A percentile compares a stretch with the other conserved stretches of the same genome.
These are phyloP conservation scores for Podaxis sp. DNA, from an alignment of 768 basidiomycete genomes.

Conservation along the genomic window DNA sequence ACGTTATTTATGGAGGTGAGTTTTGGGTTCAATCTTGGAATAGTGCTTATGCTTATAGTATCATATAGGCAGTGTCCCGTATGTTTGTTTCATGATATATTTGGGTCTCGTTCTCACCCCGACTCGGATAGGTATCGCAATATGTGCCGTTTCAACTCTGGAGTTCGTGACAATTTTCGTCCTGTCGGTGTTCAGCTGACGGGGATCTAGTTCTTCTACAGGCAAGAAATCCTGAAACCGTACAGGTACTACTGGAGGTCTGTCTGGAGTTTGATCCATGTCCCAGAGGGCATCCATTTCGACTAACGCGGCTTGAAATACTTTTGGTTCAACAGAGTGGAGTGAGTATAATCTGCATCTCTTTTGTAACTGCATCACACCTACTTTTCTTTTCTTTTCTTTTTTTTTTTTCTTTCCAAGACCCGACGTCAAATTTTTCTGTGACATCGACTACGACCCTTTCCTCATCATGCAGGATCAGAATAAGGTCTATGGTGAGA, in stretches of 20 bases:
- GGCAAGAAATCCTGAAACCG: conserved; percentile 71
- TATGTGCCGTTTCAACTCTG: conserved; percentile 97
- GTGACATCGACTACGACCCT: conserved; percentile 83
- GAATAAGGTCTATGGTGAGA: conserved; percentile 77
- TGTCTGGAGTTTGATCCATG: conserved; percentile 5
- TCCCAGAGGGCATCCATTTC: not conserved
- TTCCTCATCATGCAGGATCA: conserved; percentile 86
- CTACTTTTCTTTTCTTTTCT: not conserved
- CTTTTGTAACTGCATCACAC: not conserved
- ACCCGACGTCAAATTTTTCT: conserved; percentile 85
- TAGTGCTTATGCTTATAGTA: conserved; percentile 3
- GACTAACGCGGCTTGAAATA: not conserved
- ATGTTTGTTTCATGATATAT: conserved; percentile 23
- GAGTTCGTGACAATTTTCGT: conserved; percentile 45
- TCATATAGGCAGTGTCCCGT: conserved; percentile 69
- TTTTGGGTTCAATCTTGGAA: conserved; percentile 11
- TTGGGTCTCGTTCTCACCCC: not conserved
- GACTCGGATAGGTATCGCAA: conserved; percentile 63
- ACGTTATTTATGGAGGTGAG: conserved; percentile 66
- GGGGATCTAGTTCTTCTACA: conserved; percentile 70
- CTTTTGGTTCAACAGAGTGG: conserved; percentile 29
- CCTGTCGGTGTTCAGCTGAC: not conserved
- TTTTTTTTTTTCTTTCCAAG: conserved; percentile 27
- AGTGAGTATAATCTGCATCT: conserved; percentile 27
- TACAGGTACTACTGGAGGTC: conserved; percentile 86